These are phyloP conservation scores for Pezicula rhizophila DNA, from an alignment of 2,329 filamentous ascomycete species.

Conservation along the genomic window DNA sequence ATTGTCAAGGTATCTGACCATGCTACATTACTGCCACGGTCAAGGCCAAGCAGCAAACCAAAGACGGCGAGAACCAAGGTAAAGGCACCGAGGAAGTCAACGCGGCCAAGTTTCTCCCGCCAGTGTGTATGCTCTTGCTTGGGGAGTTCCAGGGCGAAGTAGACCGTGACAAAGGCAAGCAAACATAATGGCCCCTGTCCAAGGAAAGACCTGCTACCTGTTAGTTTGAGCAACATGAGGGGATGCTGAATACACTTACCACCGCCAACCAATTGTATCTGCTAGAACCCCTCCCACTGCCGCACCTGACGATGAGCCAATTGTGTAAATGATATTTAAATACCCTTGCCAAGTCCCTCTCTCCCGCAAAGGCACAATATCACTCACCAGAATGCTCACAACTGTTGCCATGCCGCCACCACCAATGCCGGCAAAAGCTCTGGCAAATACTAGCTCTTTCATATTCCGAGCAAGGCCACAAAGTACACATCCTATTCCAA, in stretches of 20 bases:
- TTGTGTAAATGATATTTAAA: constrained; percentile 66
- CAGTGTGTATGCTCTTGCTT: constrained; percentile 52
- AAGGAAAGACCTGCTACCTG: constrained; percentile 55
- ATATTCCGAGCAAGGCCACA: constrained; percentile 61
- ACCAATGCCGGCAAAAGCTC: constrained; percentile 50
- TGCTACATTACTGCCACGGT: constrained; percentile 65
- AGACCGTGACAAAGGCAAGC: constrained; percentile 58
- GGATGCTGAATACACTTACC: constrained; percentile 36
- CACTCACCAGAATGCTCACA: constrained; percentile 62
- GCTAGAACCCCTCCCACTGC: constrained; percentile 67
- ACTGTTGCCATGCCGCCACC: constrained; percentile 68
- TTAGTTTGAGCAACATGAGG: constrained; percentile 4
- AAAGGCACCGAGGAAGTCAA: constrained; percentile 69
- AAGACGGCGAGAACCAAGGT: constrained; percentile 61
- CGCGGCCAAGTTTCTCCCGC: constrained; percentile 56
- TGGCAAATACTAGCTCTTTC: constrained; percentile 57
- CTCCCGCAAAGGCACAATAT: constrained; percentile 63
- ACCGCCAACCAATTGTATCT: constrained; percentile 70
- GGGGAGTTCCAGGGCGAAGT: constrained; percentile 56
- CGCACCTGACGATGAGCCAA: constrained; percentile 62
- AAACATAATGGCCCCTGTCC: constrained; percentile 64
- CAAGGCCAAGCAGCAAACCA: constrained; percentile 61
- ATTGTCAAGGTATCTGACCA: constrained; percentile 58
- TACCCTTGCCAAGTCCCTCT: constrained; percentile 68
- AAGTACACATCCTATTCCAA: constrained; percentile 57